Base-by-base conservation (phyloP, 1,284 basidiomycete genomes). In the Malassezia sympodialis region DNA sequence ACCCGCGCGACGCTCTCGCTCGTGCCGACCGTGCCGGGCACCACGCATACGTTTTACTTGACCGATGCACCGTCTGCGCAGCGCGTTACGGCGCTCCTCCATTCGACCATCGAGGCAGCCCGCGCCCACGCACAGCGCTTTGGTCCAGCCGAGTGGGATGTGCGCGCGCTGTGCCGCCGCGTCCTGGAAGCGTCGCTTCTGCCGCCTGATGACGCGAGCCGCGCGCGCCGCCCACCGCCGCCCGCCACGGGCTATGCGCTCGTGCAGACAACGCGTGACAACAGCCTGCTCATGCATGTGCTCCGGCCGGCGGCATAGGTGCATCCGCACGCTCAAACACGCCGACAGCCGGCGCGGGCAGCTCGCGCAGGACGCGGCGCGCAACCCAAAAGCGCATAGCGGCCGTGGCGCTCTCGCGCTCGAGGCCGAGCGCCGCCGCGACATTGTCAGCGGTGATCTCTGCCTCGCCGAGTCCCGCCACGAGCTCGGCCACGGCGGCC, bases 351-450 rank as follows among this genome's bases (percentile, higher is more conserved):
- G 49, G 49, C 14, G 32, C 42, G 8, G 53, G 40, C 8, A 56
- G 34, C 30, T 57, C 55, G 7, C 21, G 30, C 32, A 51, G 31
- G 8, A 52, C 46, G 14, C 23, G 39, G 19, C 49, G 35, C 12
- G 37, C 30, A 4, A 21, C 44, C 55, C 55, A 57, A 24, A 57
- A 57, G 7, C 55, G 55, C 30, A 57, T 39, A 19, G 50, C 55
- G 12, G 15, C 49, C 4, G 51, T 21, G n/a, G 55, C 55, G 15
- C 44, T 34, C 15, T 32, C 43, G 19, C 49, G 49, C 21, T 57
- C 49, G 15, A 57, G 19, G 12, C 17, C 43, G 4, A 57, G 50
- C 34, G 43, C 55, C 11, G 43, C 24, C 2, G 49, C 55, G 15
- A 52, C 39, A 43, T 57, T 42, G 23, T 57, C 55, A 4, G 55